Evolutionary conservation across 2,329 filamentous ascomycete species (phyloP).

Genomic region (Beauveria caledonica): DNA sequence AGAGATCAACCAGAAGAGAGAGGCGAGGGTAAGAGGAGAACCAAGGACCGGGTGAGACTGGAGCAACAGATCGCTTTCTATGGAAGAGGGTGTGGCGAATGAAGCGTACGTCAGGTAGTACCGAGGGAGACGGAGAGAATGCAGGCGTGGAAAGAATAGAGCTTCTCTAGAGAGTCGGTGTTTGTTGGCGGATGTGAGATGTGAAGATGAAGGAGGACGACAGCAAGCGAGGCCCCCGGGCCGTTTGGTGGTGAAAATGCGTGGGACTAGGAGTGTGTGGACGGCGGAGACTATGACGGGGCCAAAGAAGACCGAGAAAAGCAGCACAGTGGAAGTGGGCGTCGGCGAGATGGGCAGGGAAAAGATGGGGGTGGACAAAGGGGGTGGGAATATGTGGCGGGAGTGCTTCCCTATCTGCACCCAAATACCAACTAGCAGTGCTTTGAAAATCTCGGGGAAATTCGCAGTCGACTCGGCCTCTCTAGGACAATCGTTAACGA

Average conservation of each 20-base stretch:
- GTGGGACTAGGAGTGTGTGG: slow-evolving; percentile 13
- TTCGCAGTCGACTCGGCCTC: too few species aligned
- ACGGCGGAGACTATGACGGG: background rate
- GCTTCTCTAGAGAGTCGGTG: background rate
- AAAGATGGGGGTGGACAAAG: too few species aligned
- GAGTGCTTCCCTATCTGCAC: too few species aligned
- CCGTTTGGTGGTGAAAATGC: background rate
- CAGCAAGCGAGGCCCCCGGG: background rate
- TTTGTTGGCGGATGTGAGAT: slow-evolving; percentile 4
- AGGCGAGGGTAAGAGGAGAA: background rate
- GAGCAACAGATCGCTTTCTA: slow-evolving; percentile 1
- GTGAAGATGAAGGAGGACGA: slow-evolving; percentile 2
- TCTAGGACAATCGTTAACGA: too few species aligned
- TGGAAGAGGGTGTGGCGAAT: background rate
- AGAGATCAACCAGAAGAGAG: background rate
- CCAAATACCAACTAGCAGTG: too few species aligned
- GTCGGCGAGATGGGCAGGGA: background rate
- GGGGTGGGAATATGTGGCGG: too few species aligned
- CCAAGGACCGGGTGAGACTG: background rate
- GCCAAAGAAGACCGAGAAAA: too few species aligned
- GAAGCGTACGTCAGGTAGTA: background rate
- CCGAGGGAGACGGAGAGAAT: background rate
- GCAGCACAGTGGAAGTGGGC: too few species aligned
- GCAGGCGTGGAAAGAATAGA: background rate
- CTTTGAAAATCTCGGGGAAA: too few species aligned